Evolutionary conservation across 768 basidiomycete species (phyloP).

Genomic region (Russula abietina): DNA sequence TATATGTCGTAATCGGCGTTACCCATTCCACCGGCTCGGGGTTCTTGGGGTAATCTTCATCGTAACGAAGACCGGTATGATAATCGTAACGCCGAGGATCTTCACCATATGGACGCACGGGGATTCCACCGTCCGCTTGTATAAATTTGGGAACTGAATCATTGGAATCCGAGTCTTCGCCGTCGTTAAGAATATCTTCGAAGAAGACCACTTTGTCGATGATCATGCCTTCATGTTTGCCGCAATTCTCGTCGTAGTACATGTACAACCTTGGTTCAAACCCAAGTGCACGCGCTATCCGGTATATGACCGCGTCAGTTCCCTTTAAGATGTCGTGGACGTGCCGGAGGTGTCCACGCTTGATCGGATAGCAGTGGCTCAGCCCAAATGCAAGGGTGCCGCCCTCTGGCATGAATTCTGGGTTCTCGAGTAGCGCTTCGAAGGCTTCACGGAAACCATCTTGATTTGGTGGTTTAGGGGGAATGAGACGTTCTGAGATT

Average conservation of each 20-base stretch:
- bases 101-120: background rate
- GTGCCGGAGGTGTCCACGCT: background rate
- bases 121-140: background rate
- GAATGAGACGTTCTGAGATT: background rate
- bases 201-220: background rate
- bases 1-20: background rate
- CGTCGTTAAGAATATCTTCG: no score
- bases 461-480: background rate
- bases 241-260: background rate
- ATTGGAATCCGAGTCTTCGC: no score
- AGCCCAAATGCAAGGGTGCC: background rate
- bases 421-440: background rate
- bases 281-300: background rate
- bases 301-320: slow-evolving; percentile 4
- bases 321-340: slow-evolving; percentile 10
- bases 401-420: background rate
- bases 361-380: background rate
- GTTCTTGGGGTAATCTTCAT: no score
- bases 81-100: no score
- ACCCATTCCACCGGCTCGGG: background rate
- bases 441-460: slow-evolving; percentile 10
- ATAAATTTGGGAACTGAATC: background rate
- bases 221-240: background rate
- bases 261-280: slow-evolving; percentile 5
- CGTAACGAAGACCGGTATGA: no score